Evolutionary conservation across 2,329 filamentous ascomycete genomes (phyloP).

Genomic region (Akanthomyces dipterigenus): DNA sequence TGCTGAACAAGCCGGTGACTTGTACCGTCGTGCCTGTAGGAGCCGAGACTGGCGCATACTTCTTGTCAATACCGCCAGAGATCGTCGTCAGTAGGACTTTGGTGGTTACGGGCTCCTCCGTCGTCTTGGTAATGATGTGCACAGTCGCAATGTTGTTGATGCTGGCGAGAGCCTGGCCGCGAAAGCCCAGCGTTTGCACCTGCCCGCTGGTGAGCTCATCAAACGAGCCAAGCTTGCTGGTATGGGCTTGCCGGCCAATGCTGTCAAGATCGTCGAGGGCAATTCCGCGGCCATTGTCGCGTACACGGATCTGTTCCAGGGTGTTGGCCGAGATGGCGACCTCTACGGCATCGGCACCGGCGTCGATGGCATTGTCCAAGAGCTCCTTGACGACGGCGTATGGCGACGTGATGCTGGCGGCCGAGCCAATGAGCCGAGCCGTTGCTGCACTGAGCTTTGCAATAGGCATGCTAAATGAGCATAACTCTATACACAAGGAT

Average conservation of each 20-base stretch:
- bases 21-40: slow-evolving; percentile 64
- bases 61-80: slow-evolving; percentile 24
- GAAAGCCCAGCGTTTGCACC: slow-evolving; percentile 62
- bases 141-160: slow-evolving; percentile 52
- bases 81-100: slow-evolving; percentile 35
- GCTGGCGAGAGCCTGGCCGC: slow-evolving; percentile 66
- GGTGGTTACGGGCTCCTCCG: slow-evolving; percentile 52
- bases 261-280: slow-evolving; percentile 50
- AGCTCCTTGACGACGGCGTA: slow-evolving; percentile 66
- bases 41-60: slow-evolving; percentile 35
- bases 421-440: slow-evolving; percentile 52
- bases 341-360: slow-evolving; percentile 58
- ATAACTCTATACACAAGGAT: not conserved
- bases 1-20: slow-evolving; percentile 51
- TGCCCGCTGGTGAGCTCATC: slow-evolving; percentile 53
- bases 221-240: slow-evolving; percentile 64
- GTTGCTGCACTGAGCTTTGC: slow-evolving; percentile 40
- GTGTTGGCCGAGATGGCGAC: slow-evolving; percentile 59
- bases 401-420: slow-evolving; percentile 53
- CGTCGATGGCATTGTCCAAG: slow-evolving; percentile 70
- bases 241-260: slow-evolving; percentile 61
- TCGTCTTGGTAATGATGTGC: slow-evolving; percentile 56
- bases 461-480: slow-evolving; percentile 38
- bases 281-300: slow-evolving; percentile 70
- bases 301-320: slow-evolving; percentile 61